Base-by-base conservation (phyloP, 2,329 filamentous ascomycete species). In the Gyromitra esculenta region DNA sequence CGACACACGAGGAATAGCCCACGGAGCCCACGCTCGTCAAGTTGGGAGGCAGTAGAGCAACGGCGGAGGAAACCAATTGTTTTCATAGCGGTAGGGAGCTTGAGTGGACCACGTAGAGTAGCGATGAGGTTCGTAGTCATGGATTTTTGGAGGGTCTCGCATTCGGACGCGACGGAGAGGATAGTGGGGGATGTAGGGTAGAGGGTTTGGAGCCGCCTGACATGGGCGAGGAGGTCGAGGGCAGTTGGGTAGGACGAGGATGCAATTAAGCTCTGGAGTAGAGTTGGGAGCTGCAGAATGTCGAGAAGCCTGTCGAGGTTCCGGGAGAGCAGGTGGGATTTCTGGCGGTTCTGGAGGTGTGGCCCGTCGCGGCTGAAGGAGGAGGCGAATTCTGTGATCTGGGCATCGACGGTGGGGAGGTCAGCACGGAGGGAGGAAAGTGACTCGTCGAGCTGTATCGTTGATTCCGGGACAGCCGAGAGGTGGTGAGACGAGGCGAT, bases 261-360 rank as follows among this genome's bases (percentile, higher is more conserved):
- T 6, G 88, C 88, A 73, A 94, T 91, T 59, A 94, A 91, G 1
- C 94, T 94, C 11, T 92, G 91, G 13, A 99, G 88, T 43, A 98
- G 85, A 0, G 91, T 90, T 0, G 96, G 96, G 39, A 99, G 88
- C 81, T 98, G 95, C 75, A 99, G 89, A 41, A 98, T 91, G 82
- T 97, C 94, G 39, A 94, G 91, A 1, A 98, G 87, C 71, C 95
- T 90, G 83, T 97, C 95, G 37, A 95, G 91, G 82, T 97, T 98
- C n/a, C 63, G 65, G 18, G 93, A 89, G 15, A 98, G 86, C 25
- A 97, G 87, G 81, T 97, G 88, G 0, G 93, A 92, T 82, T 91
- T 91, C 81, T 92, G 92, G 79, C 96, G 89, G 35, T 91, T 86
- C 65, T 90, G 90, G 37, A 97, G 86, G 0, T 93, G 85, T 75